Conservation (phyloP, 805 yeast genomes). For the Kluyveromyces starmeri region DNA sequence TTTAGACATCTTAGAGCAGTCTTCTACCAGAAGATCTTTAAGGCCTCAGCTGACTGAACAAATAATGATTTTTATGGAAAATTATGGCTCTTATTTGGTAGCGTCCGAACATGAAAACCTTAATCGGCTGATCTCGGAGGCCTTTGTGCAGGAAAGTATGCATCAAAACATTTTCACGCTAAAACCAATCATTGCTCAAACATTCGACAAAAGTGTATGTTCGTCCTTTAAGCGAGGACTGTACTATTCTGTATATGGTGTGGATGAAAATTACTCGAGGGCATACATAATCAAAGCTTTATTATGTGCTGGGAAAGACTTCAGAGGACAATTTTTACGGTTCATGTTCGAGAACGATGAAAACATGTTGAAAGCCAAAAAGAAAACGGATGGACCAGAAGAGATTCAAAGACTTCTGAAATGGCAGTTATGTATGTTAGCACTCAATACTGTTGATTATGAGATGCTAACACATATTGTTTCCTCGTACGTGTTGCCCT, state of each 20-base stretch:
- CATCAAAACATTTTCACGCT: slow-evolving; percentile 47
- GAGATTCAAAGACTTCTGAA: slow-evolving; percentile 54
- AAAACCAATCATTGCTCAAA: slow-evolving; percentile 45
- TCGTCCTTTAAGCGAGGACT: slow-evolving; percentile 22
- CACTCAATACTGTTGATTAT: slow-evolving; percentile 31
- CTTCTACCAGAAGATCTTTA: slow-evolving; percentile 58
- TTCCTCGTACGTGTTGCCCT: slow-evolving; percentile 21
- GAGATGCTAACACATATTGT: slow-evolving; percentile 21
- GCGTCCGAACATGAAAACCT: slow-evolving; percentile 36
- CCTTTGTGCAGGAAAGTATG: slow-evolving; percentile 44
- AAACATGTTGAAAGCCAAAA: slow-evolving; percentile 40
- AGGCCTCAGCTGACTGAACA: slow-evolving; percentile 48
- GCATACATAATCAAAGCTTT: slow-evolving; percentile 42
- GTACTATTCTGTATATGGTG: slow-evolving; percentile 47
- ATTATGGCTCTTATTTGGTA: slow-evolving; percentile 28
- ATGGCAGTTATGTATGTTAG: slow-evolving; percentile 42
- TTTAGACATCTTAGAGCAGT: slow-evolving; percentile 36
- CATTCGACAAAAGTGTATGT: slow-evolving; percentile 40
- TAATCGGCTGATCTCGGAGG: slow-evolving; percentile 37
- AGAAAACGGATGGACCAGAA: slow-evolving; percentile 59
- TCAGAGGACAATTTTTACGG: slow-evolving; percentile 18
- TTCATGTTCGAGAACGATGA: slow-evolving; percentile 28
- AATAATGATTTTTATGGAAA: slow-evolving; percentile 38
- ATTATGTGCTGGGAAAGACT: slow-evolving; percentile 22
- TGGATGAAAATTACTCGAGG: slow-evolving; percentile 45